Base-by-base conservation (phyloP, 2,329 filamentous ascomycete genomes). In the Colletotrichum sansevieriae region DNA sequence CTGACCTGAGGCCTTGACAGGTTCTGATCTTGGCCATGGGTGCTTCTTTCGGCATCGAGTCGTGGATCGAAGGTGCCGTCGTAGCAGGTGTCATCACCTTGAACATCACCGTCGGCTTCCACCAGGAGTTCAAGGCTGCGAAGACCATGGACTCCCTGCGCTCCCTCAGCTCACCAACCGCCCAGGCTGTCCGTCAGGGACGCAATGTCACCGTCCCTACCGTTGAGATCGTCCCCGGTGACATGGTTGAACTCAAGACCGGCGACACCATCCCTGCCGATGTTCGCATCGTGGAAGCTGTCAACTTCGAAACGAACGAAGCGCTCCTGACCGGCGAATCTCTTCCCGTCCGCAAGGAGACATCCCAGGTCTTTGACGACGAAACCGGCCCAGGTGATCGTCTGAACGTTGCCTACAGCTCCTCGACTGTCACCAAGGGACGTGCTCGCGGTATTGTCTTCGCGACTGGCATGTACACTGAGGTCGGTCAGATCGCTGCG, bases 221-320 rank as follows among this genome's bases (percentile, higher is more conserved):
- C 11, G 78, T 78, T 3, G 80, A 83, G 71, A 79, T 90, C 29
- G 86, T 89, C 1, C 84, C 84, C 22, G 89, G 88, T 35, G 88
- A 90, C 66, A 79, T 90, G 69, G 84, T 85, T 37, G 79, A 83
- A 59, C 78, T 85, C 73, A 85, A 82, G 76, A 86, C 82, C 2
- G 88, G 88, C 51, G 87, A 89, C 71, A 88, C 87, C n/a, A 82
- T 90, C 25, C 88, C 88, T 20, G 88, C 88, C 4, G 88, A 90
- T 72, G 76, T 90, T 7, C 82, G 87, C 58, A 74, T 86, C 2
- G 73, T 89, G 43, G 85, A 90, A 70, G 85, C 83, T 25, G 85
- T 91, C 80, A 92, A 92, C 76, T 85, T 90, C 47, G 89, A 90
- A 72, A 91, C 88, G 71, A 90, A 94, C 70, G 88, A 91, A 75